Evolutionary conservation across 805 yeast genomes (phyloP).

Genomic region (Saccharomycopsis sp.): DNA sequence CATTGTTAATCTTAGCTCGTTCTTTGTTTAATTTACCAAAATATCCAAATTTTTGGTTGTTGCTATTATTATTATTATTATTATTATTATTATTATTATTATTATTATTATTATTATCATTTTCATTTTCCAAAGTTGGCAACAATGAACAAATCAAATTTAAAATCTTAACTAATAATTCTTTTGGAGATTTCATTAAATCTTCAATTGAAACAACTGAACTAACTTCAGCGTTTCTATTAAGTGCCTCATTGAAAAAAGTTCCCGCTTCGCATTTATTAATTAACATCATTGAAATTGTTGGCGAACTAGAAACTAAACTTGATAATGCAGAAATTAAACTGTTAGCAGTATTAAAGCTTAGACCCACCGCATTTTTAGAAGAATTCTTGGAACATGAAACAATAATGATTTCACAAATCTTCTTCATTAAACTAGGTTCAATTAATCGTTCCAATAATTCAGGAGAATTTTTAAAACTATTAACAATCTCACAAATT

Average conservation of each 20-base stretch:
- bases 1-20: constrained; percentile 26
- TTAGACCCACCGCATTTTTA: constrained; percentile 18
- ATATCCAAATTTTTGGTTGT: neutral
- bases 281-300: constrained; percentile 39
- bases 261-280: constrained; percentile 42
- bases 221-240: constrained; percentile 38
- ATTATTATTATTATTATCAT: neutral
- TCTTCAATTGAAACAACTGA: constrained; percentile 51
- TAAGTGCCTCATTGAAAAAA: constrained; percentile 42
- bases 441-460: constrained; percentile 39
- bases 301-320: constrained; percentile 37
- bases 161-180: constrained; percentile 48
- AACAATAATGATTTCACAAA: constrained; percentile 15
- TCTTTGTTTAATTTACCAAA: neutral
- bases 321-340: constrained; percentile 34
- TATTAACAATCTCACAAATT: constrained; percentile 48
- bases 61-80: too few relatives aligned
- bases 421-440: constrained; percentile 8
- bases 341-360: constrained; percentile 16
- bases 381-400: constrained; percentile 23
- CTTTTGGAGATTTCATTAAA: constrained; percentile 66
- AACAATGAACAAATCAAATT: constrained; percentile 50
- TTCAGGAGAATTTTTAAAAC: constrained; percentile 39
- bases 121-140: constrained; percentile 34
- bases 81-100: too few relatives aligned